Conservation (phyloP, 306 rosid genomes). For the Prunus mongolica region DNA sequence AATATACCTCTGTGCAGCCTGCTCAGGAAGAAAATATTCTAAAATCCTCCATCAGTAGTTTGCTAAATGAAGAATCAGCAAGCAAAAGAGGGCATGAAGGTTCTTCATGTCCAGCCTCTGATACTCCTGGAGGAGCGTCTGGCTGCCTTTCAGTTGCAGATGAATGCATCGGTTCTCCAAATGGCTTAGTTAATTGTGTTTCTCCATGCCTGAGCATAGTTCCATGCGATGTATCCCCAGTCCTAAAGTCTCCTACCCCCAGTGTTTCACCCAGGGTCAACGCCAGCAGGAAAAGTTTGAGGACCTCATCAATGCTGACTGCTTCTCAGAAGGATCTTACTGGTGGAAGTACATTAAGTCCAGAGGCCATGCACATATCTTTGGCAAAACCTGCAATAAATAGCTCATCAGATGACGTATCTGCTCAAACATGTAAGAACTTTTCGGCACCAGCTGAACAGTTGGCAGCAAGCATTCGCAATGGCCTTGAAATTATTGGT, state of each 20-base stretch:
- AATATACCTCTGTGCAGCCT: conserved; percentile 25
- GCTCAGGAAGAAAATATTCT: conserved; percentile 22
- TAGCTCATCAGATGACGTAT: conserved; percentile 35
- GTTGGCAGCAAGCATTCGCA: conserved; percentile 89
- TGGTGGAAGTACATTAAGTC: conserved; percentile 33
- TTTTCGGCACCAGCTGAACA: conserved; percentile 53
- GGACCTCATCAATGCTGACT: conserved; percentile 63
- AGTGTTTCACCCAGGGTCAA: conserved; percentile 84
- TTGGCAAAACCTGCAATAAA: conserved; percentile 27
- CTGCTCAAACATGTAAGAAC: conserved; percentile 44
- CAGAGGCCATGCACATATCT: conserved; percentile 29
- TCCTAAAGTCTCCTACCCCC: conserved; percentile 76
- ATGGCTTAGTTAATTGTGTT: conserved; percentile 38
- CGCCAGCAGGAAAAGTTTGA: conserved; percentile 85
- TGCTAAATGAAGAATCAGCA: conserved; percentile 41
- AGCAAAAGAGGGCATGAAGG: conserved; percentile 21
- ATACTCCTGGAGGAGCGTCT: conserved; percentile 36
- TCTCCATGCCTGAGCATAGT: conserved; percentile 57
- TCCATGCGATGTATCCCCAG: conserved; percentile 47
- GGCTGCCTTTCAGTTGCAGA: conserved; percentile 36
- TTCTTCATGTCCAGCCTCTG: conserved; percentile 31
- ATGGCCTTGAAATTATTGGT: conserved; percentile 84
- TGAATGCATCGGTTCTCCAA: conserved; percentile 34
- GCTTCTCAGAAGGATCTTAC: conserved; percentile 65
- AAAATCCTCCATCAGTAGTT: conserved; percentile 34